Base-by-base conservation (phyloP, 78 protist species). In the Anaeramoeba ignava region DNA sequence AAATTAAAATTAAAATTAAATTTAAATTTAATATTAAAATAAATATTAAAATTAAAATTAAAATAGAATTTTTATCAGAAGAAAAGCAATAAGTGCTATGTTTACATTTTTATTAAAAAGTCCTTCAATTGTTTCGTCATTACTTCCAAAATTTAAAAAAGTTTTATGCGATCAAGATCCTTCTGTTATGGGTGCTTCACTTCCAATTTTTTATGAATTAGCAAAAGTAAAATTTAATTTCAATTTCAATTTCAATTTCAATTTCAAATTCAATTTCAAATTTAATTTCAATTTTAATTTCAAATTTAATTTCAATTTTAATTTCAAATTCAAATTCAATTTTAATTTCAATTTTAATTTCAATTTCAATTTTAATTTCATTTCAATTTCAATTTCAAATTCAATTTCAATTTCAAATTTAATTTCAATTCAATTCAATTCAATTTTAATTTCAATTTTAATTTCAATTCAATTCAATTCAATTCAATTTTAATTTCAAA, bases 161-260 rank as follows among this genome's bases (percentile, higher is more conserved):
- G 42, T 81, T 34, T 78, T 96, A 3, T 87, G 93, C 67, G 97
- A 96, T 80, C n/a, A 39, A n/a, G 96, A 95, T 38, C 98, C 98
- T 2, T 37, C 91, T 0, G 98, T 96, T 3, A 90, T 90, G 88
- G 84, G 81, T 3, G 89, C 87, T 0, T 31, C 83, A 0, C 87
- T 89, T n/a, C 41, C 39, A 2, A 81, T 33, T 33, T 80, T 88
- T 2, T 3, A 37, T 38, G 67, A 78, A 12, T 41, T 84, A n/a
- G 42, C 84, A 3, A 39, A 86, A 42, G 86, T 83, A 3, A 33
- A 31, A 17, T 42, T 33, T 42, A 12, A 83, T 80, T 80, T 37
- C 17, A 23, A 27, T 17, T 38, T 17, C 82, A 27, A 17, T 80
- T 34, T 17, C 8, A 80, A 27, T 38, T 23, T 37, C 17, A 37